Evolutionary conservation across 2,329 filamentous ascomycete genomes (phyloP), one percentile per base, ranked within the genome.

Genomic region (Exophiala oligosperma): DNA sequence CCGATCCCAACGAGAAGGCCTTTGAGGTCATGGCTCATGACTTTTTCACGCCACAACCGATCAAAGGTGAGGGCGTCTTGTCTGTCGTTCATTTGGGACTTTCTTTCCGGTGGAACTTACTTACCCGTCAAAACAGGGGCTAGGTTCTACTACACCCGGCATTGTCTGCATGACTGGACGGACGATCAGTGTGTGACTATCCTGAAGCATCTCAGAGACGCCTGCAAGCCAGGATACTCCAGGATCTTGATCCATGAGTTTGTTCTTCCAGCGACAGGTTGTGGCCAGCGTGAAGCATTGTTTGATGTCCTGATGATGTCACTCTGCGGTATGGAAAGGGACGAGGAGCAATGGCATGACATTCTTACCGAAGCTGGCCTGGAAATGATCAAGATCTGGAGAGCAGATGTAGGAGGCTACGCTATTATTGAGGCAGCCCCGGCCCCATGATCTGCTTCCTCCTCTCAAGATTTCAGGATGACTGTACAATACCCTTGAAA

Each of bases 281-380:
- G 37, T 14, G 23, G 41, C 7, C 38, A 44, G n/a, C 38, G 50
- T 17, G 50, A 52, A 52, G 37, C 41, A 12, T 28, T 52, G 11
- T 52, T 44, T 17, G 50, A 52, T 43, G 32, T 44, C n/a, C 38
- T 52, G 50, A 44, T 44, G 38, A 52, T 52, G 50, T 52, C 37
- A 12, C 38, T 52, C 4, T 43, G 21, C 11, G 50, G 50, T 2
- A 29, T 23, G 24, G 50, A 44, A 26, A 44, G 51, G 28, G 38
- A 53, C 23, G 51, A 53, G 29, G 17, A 11, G 28, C 51, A 53
- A 35, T 44, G 37, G 50, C 23, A 52, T 8, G 24, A 5, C 7
- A 26, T 52, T 24, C 28, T 52, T 37, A 26, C 38, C 11, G 41
- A 21, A 11, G 26, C 50, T 3, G 50, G 50, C 1, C 38, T 44